Evolutionary conservation across 805 yeast species (phyloP).

Genomic region (Saturnispora ahearnii): DNA sequence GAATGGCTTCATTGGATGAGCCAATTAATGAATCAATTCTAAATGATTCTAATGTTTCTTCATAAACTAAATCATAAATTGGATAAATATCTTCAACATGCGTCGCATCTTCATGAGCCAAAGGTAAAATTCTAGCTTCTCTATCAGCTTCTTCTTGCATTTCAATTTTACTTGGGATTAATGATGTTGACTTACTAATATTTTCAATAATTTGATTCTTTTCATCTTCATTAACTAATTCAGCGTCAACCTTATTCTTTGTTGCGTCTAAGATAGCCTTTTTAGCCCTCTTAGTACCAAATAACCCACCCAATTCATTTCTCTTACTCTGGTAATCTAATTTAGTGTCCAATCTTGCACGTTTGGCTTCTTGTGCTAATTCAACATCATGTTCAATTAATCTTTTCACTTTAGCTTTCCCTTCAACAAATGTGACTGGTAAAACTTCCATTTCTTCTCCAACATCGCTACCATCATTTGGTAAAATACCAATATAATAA

Average conservation of each 20-base stretch:
- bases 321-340: conserved; percentile 38
- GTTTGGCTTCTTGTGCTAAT: conserved; percentile 9
- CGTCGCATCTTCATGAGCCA: conserved; percentile 68
- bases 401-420: conserved; percentile 31
- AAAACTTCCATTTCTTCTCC: conserved; percentile 51
- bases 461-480: conserved; percentile 38
- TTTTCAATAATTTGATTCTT: conserved; percentile 78
- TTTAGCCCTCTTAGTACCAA: conserved; percentile 95
- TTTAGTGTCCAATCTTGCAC: conserved; percentile 5
- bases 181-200: conserved; percentile 59
- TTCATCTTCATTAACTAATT: conserved; percentile 46
- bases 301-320: conserved; percentile 85
- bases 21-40: conserved; percentile 51
- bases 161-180: conserved; percentile 63
- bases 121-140: conserved; percentile 77
- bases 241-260: conserved; percentile 81
- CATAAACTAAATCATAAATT: conserved; percentile 58
- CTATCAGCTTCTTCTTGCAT: conserved; percentile 47
- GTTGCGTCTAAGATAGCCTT: conserved; percentile 75
- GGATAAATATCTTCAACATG: conserved; percentile 79
- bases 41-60: conserved; percentile 51
- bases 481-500: conserved; percentile 73
- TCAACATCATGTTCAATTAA: conserved; percentile 10
- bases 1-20: conserved; percentile 35
- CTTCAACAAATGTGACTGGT: conserved; percentile 13